Base-by-base conservation (phyloP, 768 basidiomycete species). In the Tylopilus felleus region DNA sequence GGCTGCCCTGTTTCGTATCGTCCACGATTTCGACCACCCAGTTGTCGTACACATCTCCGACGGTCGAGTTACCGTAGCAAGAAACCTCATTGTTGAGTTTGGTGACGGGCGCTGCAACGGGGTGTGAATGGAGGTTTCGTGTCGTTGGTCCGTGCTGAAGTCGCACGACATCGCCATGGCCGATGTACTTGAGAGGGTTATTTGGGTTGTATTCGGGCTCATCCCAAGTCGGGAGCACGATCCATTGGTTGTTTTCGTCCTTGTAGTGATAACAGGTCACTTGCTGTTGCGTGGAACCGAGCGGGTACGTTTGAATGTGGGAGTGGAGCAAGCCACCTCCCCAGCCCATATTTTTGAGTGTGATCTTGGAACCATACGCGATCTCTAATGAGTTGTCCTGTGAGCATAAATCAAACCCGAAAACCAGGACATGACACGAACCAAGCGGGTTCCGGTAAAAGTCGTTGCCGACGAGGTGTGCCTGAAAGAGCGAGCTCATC, bases 211-310 rank as follows among this genome's bases (percentile, higher is more conserved):
- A 82, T 1, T 70, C 65, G 0, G 82, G 75, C 55, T 88, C 83
- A 31, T 88, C 82, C 97, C 96, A 98, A 1, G 76, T 77, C 7
- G 93, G 93, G 2, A 86, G 75, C 59, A 98, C 67, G 17, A 74
- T 63, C 89, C 93, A 98, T 42, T 98, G 79, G 74, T 99, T 99
- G 79, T 99, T 99, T 45, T 86, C 84, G 66, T 98, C 97, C 74
- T 97, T 98, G 82, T 99, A 98, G 74, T 99, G 97, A 70, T 98
- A 99, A 72, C 97, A 99, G 0, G 97, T 98, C 4, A 98, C 85
- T 71, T 99, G 97, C 64, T 98, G 97, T 67, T 98, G 97, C 52
- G 76, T 75, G 0, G 94, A 97, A 13, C 96, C 97, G 21, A 86
- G 78, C 1, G 97, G 97, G 68, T 86, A 97, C 1, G 92, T 86